Conservation (phyloP, 1,139 yeast genomes). For the Kazachstania sp. region DNA sequence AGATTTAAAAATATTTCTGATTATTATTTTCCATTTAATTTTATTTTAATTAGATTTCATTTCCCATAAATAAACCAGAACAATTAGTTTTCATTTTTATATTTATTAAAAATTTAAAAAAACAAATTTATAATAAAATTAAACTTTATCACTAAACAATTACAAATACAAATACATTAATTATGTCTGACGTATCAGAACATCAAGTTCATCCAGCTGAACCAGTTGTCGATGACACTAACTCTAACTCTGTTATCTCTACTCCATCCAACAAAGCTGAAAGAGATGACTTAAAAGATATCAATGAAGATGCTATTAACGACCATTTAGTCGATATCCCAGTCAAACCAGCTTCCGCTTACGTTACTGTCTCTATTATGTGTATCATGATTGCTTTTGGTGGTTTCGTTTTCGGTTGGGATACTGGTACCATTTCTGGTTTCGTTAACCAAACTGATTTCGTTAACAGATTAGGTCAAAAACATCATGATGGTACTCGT, state of each 20-base stretch:
- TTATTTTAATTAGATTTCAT: neutral
- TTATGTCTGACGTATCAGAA: slow-evolving; percentile 1
- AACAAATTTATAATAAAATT: neutral
- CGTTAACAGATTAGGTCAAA: slow-evolving; percentile 11
- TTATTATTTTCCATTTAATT: neutral
- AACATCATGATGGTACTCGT: slow-evolving; percentile 5
- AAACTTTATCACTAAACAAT: neutral
- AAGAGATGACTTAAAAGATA: slow-evolving; percentile 12
- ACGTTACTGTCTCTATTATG: slow-evolving; percentile 36
- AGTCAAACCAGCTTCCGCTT: slow-evolving; percentile 33
- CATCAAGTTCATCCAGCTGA: neutral
- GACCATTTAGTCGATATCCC: slow-evolving; percentile 14
- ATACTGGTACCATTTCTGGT: slow-evolving; percentile 16
- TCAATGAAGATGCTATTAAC: slow-evolving; percentile 8
- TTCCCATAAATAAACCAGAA: neutral
- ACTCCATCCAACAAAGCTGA: slow-evolving; percentile 20
- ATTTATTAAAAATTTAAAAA: neutral
- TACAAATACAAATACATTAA: neutral
- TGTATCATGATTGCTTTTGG: slow-evolving; percentile 15
- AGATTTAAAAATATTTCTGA: neutral
- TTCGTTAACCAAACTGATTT: slow-evolving; percentile 13
- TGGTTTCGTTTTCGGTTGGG: slow-evolving; percentile 16
- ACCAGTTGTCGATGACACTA: neutral
- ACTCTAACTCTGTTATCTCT: slow-evolving; percentile 10
- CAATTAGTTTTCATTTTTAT: slow-evolving; percentile 2